Percentiles rank a stretch among this genome's conserved stretches.
These are phyloP conservation scores for Henckelia pumila DNA, from an alignment of 257 asterid species.

Conservation along the genomic window DNA sequence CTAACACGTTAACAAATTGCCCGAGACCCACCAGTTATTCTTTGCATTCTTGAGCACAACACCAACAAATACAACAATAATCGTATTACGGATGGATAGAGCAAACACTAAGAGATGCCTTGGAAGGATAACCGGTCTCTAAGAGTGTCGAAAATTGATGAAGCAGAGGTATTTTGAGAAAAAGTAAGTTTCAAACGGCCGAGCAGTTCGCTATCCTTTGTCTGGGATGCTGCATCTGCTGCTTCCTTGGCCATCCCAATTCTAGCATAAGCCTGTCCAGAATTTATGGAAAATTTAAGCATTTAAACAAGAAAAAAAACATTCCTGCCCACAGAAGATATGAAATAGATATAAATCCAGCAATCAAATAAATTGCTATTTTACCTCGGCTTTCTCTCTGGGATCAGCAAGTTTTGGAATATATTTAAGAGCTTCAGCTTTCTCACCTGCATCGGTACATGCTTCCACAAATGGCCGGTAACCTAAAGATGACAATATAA, in stretches of 20 bases:
- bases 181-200: conserved; percentile 66
- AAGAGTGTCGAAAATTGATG: conserved; percentile 73
- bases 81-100: not conserved
- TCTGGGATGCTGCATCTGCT: conserved; percentile 86
- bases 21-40: not conserved
- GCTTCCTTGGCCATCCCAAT: conserved; percentile 98
- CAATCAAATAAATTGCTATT: conserved; percentile 3
- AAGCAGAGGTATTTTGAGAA: conserved; percentile 70
- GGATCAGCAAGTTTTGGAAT: conserved; percentile 88
- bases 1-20: conserved; percentile 4
- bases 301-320: conserved; percentile 5
- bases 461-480: conserved; percentile 98
- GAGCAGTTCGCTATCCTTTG: conserved; percentile 85
- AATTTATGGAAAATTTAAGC: conserved; percentile 6
- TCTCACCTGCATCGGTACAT: conserved; percentile 84
- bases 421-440: conserved; percentile 78
- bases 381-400: conserved; percentile 89
- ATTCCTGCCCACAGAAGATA: conserved; percentile 1
- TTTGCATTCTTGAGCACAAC: conserved; percentile 21
- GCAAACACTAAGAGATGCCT: conserved; percentile 54
- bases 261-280: conserved; percentile 76
- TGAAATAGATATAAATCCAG: not conserved
- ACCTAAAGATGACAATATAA: conserved; percentile 42
- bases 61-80: not conserved
- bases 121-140: conserved; percentile 80